Base-by-base conservation (phyloP, 768 basidiomycete species). In the Psilocybe tampanensis region DNA sequence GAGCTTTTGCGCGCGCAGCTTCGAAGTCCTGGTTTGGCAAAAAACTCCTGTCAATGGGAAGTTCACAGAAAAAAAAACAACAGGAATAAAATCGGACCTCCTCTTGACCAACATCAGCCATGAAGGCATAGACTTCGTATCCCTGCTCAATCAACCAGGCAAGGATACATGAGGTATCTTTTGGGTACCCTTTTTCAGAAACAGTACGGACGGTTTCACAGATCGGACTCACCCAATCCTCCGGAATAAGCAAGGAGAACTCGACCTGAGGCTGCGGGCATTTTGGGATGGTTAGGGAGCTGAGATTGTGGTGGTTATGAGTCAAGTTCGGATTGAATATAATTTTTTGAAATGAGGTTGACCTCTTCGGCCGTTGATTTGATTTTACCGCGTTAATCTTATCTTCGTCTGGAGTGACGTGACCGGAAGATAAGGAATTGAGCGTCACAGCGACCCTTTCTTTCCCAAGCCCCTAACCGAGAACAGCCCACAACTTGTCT, bases 91-190 rank as follows among this genome's bases (percentile, higher is more conserved):
- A 4, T 5, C 36, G 26, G 51, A 86, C 92, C 80, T 94, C 92
- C 73, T 94, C 92, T 66, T 94, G 92, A 12, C 92, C 94, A 54
- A 96, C 90, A 76, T 95, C 92, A 12, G 94, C 93, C 92, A 96
- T 95, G 84, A 95, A 98, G 21, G 95, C 94, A 64, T 90, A 86
- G 61, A 98, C 96, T 69, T 98, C 92, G 76, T 98, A 99, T 56
- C 94, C 95, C 72, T 98, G 82, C 72, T 99, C 97, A 74, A 98
- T 94, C 75, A 99, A 81, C 96, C 96, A 99, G 51, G 94, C 94
- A 66, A 98, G 89, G 77, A 99, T 99, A 76, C 96, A 98, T 34
- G 96, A 98, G 19, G 97, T 99, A 75, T 99, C 97, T 95, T 24
- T 54, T 66, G 60, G 48, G 32, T 18, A 18, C 29, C 21, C 33